phyloP scores from a whole-genome alignment of 208 protist species.

The Acanthamoeba lenticulata region DNA sequence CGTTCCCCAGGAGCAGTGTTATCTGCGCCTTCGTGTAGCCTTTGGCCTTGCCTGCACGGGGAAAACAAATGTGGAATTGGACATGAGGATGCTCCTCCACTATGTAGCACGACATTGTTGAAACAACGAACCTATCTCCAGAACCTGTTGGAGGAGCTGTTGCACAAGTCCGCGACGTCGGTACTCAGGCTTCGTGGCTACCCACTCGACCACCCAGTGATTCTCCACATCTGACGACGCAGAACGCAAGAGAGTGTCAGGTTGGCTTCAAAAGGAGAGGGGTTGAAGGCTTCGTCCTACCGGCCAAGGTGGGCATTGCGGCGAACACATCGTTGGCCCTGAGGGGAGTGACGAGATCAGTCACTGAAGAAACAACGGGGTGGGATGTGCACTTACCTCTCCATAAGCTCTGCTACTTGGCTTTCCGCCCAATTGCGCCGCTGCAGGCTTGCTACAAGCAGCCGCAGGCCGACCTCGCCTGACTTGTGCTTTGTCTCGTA shows the following conservation, averaged over 20 bases:
- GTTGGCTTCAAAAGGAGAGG: not conserved
- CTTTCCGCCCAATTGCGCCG: not conserved
- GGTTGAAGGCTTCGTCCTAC: not conserved
- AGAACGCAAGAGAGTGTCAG: not conserved
- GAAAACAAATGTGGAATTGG: too few relatives aligned
- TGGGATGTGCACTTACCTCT: not conserved
- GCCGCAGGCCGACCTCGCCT: not conserved
- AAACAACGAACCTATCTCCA: conserved; percentile 11
- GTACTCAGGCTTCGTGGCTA: conserved; percentile 23
- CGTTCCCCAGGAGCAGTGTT: not conserved
- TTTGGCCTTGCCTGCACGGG: not conserved
- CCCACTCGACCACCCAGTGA: conserved; percentile 33
- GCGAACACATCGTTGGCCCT: not conserved
- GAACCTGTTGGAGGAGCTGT: not conserved
- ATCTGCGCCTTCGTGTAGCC: not conserved
- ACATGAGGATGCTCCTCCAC: too few relatives aligned
- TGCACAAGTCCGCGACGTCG: not conserved
- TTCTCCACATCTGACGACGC: not conserved
- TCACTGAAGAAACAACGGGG: too few relatives aligned
- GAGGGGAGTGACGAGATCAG: not conserved
- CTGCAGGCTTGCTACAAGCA: not conserved
- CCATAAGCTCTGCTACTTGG: not conserved
- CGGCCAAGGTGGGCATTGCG: not conserved
- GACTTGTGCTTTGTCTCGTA: conserved; percentile 13
- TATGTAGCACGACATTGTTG: too few relatives aligned